These are phyloP conservation scores for Boletus fagicola DNA, from an alignment of 768 basidiomycete genomes.

Conservation along the genomic window DNA sequence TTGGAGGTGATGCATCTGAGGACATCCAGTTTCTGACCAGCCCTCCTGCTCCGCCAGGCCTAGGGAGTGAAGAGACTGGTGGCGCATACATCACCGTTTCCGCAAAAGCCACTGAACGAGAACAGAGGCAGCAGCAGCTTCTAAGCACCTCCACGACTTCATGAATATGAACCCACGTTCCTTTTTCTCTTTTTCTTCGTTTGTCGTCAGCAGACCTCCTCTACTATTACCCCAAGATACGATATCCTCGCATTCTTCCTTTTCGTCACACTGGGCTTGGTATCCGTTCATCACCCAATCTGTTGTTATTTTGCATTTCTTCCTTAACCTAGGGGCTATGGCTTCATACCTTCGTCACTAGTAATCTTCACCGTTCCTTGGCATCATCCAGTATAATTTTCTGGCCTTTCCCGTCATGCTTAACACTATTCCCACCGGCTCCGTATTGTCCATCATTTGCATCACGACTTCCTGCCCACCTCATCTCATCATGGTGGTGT, in stretches of 20 bases:
- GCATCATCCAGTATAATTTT: slow-evolving; percentile 31
- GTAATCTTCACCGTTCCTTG: slow-evolving; percentile 31
- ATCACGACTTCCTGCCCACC: slow-evolving; percentile 27
- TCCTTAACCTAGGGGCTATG: slow-evolving; percentile 15
- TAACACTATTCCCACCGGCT: slow-evolving; percentile 22
- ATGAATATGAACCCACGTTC: slow-evolving; percentile 26
- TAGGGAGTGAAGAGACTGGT: slow-evolving; percentile 68
- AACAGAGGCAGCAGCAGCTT: slow-evolving; percentile 32
- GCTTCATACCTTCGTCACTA: slow-evolving; percentile 31
- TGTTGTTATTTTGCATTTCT: slow-evolving; percentile 23
- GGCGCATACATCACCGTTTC: slow-evolving; percentile 87
- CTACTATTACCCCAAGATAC: slow-evolving; percentile 28
- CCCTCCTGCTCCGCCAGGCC: slow-evolving; percentile 69
- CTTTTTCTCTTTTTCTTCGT: not conserved
- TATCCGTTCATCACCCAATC: slow-evolving; percentile 23
- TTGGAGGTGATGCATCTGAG: slow-evolving; percentile 70
- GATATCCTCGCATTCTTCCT: slow-evolving; percentile 27
- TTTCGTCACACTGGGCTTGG: slow-evolving; percentile 21
- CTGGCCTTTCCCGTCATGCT: slow-evolving; percentile 26
- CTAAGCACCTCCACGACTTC: slow-evolving; percentile 27
- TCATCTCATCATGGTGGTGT: slow-evolving; percentile 28
- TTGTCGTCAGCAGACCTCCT: slow-evolving; percentile 22
- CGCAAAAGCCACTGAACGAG: slow-evolving; percentile 72
- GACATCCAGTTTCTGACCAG: slow-evolving; percentile 56
- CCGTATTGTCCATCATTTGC: slow-evolving; percentile 26